Evolutionary conservation across 441 rosid species (phyloP).

Genomic region (Populus hybrid): DNA sequence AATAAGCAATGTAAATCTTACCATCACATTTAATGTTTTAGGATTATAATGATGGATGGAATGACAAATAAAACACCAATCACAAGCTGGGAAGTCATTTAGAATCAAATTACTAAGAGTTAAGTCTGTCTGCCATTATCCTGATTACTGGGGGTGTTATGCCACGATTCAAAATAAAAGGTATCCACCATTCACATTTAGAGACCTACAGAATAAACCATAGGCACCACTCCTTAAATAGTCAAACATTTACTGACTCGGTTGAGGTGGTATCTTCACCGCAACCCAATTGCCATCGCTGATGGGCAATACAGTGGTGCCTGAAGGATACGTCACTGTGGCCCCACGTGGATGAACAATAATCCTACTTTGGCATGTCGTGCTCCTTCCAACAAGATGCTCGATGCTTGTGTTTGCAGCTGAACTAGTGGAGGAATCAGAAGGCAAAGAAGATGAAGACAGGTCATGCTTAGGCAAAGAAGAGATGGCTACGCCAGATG

Average conservation of each 20-base stretch:
- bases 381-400: slow-evolving; percentile 12
- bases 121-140: no score
- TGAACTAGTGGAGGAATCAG: neutral
- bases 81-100: no score
- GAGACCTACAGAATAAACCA: no score
- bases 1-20: no score
- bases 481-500: neutral
- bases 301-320: slow-evolving; percentile 20
- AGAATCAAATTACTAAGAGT: no score
- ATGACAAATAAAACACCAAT: no score
- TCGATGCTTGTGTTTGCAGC: neutral
- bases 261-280: slow-evolving; percentile 19
- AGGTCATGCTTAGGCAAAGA: slow-evolving; percentile 4
- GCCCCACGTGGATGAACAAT: slow-evolving; percentile 25
- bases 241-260: neutral
- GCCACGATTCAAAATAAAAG: no score
- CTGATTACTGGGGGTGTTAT: no score
- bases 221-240: no score
- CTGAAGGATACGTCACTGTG: slow-evolving; percentile 27
- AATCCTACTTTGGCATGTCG: slow-evolving; percentile 14
- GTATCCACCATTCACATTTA: no score
- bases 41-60: no score
- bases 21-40: no score
- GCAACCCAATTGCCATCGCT: slow-evolving; percentile 50
- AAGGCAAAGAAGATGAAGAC: slow-evolving; percentile 3